A percentile compares a stretch with the other conserved stretches of the same genome.
These are phyloP conservation scores for Jackrogersella minutella DNA, from an alignment of 495 filamentous ascomycete species.

Conservation along the genomic window DNA sequence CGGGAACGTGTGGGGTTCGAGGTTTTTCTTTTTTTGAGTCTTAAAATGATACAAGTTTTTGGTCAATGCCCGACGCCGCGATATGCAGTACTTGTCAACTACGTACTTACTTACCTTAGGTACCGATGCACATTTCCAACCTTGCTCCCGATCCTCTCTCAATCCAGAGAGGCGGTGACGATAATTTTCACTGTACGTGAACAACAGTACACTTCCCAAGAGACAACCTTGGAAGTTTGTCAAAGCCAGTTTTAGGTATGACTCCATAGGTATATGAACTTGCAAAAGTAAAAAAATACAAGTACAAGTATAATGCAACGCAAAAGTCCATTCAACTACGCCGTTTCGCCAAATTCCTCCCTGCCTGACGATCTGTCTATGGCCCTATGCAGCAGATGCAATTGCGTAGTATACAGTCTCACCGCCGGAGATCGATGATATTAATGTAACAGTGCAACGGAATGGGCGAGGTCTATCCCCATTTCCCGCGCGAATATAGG, in stretches of 20 bases:
- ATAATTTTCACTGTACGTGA: no score
- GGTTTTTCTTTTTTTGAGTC: no score
- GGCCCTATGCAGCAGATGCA: conserved; percentile 7
- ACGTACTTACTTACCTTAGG: no score
- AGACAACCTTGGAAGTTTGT: no score
- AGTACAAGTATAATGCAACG: conserved; percentile 1
- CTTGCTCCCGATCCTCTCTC: no score
- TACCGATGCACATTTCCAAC: no score
- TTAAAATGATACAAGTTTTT: not conserved
- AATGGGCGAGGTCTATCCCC: conserved; percentile 10
- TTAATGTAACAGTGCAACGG: conserved; percentile 19
- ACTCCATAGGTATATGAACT: no score
- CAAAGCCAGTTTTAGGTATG: no score
- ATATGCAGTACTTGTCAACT: no score
- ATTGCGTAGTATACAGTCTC: conserved; percentile 28
- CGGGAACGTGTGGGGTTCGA: conserved; percentile 29
- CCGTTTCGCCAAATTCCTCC: conserved; percentile 18
- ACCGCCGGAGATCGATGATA: not conserved
- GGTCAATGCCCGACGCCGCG: not conserved
- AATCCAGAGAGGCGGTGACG: no score
- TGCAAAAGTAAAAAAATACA: not conserved
- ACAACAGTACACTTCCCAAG: no score
- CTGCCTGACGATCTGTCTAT: not conserved
- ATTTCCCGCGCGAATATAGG: conserved; percentile 15
- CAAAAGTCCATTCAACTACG: conserved; percentile 14